Evolutionary conservation across 2,329 filamentous ascomycete genomes (phyloP).

Genomic region (Cryphonectria japonica): DNA sequence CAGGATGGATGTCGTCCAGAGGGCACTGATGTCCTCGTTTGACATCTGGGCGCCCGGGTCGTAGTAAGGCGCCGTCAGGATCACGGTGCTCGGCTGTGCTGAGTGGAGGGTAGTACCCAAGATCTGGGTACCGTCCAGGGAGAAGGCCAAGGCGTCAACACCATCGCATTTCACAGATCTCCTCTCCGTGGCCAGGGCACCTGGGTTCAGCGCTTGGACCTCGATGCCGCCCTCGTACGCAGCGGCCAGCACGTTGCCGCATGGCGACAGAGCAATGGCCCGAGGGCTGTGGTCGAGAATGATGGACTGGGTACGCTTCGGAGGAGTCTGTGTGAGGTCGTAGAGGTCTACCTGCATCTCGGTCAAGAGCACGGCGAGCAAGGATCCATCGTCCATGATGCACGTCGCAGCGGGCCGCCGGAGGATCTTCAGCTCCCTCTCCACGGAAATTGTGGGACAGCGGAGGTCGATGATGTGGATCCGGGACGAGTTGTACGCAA

Average conservation of each 20-base stretch:
- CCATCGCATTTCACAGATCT: constrained; percentile 78
- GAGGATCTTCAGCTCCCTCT: constrained; percentile 78
- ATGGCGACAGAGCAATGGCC: constrained; percentile 79
- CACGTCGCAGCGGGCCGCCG: constrained; percentile 76
- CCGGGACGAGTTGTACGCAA: constrained; percentile 84
- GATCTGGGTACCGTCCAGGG: constrained; percentile 76
- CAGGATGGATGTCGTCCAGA: constrained; percentile 86
- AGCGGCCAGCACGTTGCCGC: constrained; percentile 79
- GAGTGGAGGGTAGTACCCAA: constrained; percentile 73
- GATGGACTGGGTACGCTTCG: constrained; percentile 73
- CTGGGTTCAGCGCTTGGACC: constrained; percentile 73
- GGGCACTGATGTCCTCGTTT: constrained; percentile 70
- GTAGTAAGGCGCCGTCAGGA: constrained; percentile 80
- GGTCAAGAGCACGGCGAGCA: constrained; percentile 78
- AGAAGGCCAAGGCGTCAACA: constrained; percentile 76
- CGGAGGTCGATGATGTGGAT: constrained; percentile 78
- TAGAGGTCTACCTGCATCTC: constrained; percentile 90
- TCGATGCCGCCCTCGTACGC: constrained; percentile 90
- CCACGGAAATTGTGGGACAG: constrained; percentile 62
- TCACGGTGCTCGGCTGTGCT: constrained; percentile 69
- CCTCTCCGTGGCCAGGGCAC: constrained; percentile 66
- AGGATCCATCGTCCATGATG: constrained; percentile 75
- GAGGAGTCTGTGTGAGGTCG: constrained; percentile 65
- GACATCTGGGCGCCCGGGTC: constrained; percentile 69
- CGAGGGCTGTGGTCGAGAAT: constrained; percentile 78